Evolutionary conservation across 2,329 filamentous ascomycete genomes (phyloP), one percentile per base, ranked within the genome.

Genomic region (Cladosporium colombiae): DNA sequence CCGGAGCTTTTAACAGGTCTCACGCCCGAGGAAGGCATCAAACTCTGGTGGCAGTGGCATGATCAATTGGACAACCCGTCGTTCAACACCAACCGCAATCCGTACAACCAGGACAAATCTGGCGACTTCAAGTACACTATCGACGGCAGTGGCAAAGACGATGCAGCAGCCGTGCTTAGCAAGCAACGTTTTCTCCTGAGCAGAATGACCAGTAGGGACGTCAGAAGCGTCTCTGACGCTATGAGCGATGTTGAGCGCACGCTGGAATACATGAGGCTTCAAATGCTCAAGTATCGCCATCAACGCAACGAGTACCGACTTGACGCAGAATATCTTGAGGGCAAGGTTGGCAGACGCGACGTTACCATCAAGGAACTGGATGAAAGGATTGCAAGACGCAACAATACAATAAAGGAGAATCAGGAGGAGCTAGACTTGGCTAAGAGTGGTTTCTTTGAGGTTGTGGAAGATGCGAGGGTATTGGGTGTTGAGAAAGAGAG

Each of bases 261-360:
- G 29, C n/a, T 27, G 7, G 60, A 62, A 11, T 53, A 62, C 14
- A 21, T 62, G 29, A 40, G 23, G 49, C n/a, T 62, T 5, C 46
- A 62, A 31, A 62, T 62, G 60, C 49, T 53, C n/a, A 53, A 40
- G 18, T 62, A 62, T 29, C 60, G 18, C 52, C 29, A 21, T 33
- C 59, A 52, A 52, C 27, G 59, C 44, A 62, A 33, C 6, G 25
- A 23, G 7, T 52, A 27, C 23, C 11, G 10, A 6, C 16, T 29
- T 16, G 49, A 62, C 11, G n/a, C 21, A 29, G 11, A 44, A 14
- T 21, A n/a, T 6, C n/a, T 16, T 16, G 29, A 52, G 3, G 59
- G 4, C 11, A 62, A 27, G 31, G 49, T 62, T n/a, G n/a, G 5
- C 21, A 37, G 31, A 40, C 60, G 49, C n/a, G 49, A 62, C 18